Base-by-base conservation (phyloP, 2,329 filamentous ascomycete species). In the Phialophora expanda region DNA sequence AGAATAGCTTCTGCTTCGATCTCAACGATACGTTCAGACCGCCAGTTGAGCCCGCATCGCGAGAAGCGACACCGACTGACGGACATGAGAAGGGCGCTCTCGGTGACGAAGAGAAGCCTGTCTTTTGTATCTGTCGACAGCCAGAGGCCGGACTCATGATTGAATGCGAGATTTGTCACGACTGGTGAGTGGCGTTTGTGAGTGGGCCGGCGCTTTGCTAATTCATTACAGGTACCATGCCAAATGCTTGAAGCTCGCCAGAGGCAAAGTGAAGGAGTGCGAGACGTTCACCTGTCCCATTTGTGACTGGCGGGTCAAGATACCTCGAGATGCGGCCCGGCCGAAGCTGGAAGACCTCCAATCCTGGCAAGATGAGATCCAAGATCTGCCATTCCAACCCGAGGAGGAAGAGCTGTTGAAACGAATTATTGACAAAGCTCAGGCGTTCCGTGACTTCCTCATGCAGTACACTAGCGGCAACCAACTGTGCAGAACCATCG, bases 141-240 rank as follows among this genome's bases (percentile, higher is more conserved):
- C 87, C 92, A 6, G 95, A 99, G 78, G 93, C 94, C 44, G 95
- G 95, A 59, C 96, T 98, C 90, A 99, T 99, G 95, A 98, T 99
- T 73, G 95, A 99, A 79, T 99, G 95, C 76, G 95, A 98, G 76
- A 84, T 97, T 46, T 99, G 95, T 78, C 94, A 97, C 74, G 95
- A 99, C 81, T 99, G 95, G 95, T 93, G 78, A 82, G 88, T 82
- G 22, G 30, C 46, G 22, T 22, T 41, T 4, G 56, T 26, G 34
- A 14, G 8, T 22, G 11, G 22, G 22, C 38, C 2, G 3, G 3
- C 5, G 57, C 24, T 34, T 54, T 41, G 57, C 73, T 81, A 74
- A 81, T 63, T 60, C 48, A 20, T 22, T 56, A 28, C 8, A 93
- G 90, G 91, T 99, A 99, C 75, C 95, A 99, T 74, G 94, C 95